Conservation (phyloP, 2,329 filamentous ascomycete genomes). For the Exophiala mesophila region DNA sequence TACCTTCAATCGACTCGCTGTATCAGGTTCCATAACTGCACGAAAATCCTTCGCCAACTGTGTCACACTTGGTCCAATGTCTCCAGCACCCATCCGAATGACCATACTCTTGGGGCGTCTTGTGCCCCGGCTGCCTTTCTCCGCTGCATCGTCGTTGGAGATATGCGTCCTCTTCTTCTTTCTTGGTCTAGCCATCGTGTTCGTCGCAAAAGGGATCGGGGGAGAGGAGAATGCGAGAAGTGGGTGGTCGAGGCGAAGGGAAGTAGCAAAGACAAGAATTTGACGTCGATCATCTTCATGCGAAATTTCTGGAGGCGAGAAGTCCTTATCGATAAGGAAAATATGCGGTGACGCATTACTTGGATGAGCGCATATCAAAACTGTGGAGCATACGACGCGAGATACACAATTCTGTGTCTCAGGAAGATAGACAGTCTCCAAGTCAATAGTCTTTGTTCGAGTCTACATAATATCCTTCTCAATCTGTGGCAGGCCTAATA, state of each 20-base stretch:
- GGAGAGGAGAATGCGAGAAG: background rate
- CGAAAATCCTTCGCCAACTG: constrained; percentile 90
- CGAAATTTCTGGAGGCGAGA: background rate
- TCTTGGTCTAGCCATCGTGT: constrained; percentile 72
- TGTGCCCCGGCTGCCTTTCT: constrained; percentile 55
- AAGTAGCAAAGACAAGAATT: background rate
- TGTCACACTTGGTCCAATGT: constrained; percentile 85
- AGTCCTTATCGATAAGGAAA: background rate
- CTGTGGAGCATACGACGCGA: too few relatives aligned
- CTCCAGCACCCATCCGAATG: constrained; percentile 89
- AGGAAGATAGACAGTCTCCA: too few relatives aligned
- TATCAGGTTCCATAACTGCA: constrained; percentile 92
- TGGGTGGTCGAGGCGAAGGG: too few relatives aligned
- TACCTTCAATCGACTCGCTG: constrained; percentile 75
- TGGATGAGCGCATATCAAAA: too few relatives aligned
- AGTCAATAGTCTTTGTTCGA: too few relatives aligned
- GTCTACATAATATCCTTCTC: background rate
- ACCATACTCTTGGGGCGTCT: constrained; percentile 94
- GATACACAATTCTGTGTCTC: too few relatives aligned
- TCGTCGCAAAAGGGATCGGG: too few relatives aligned
- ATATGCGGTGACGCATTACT: background rate
- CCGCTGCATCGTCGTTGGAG: constrained; percentile 59
- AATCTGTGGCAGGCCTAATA: constrained; percentile 2
- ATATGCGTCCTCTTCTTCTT: constrained; percentile 87
- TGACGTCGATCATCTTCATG: background rate